Evolutionary conservation across 345 rosid genomes (phyloP).

Genomic region (Pugionium dolabratum): DNA sequence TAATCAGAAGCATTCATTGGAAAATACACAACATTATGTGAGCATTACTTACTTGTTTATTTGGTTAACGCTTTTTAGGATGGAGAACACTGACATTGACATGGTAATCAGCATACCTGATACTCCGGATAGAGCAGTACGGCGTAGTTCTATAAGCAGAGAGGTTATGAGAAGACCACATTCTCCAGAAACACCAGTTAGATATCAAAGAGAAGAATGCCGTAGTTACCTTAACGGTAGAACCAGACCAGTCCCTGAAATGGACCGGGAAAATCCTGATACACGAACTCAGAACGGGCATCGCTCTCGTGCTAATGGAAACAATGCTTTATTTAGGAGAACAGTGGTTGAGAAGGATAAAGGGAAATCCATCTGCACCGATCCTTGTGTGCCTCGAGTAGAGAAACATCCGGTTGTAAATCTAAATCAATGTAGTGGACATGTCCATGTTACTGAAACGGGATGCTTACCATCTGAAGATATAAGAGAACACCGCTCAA

Average conservation of each 20-base stretch:
- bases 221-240: slow-evolving; percentile 36
- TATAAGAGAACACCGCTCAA: slow-evolving; percentile 32
- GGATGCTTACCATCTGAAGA: slow-evolving; percentile 38
- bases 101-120: slow-evolving; percentile 62
- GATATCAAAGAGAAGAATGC: slow-evolving; percentile 42
- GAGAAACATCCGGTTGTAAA: slow-evolving; percentile 41
- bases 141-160: slow-evolving; percentile 27
- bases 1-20: background rate
- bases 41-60: slow-evolving; percentile 12
- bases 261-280: slow-evolving; percentile 36
- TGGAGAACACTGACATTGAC: slow-evolving; percentile 80
- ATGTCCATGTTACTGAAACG: slow-evolving; percentile 34
- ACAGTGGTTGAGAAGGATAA: slow-evolving; percentile 42
- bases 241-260: slow-evolving; percentile 39
- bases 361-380: slow-evolving; percentile 43
- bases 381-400: slow-evolving; percentile 27
- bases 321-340: slow-evolving; percentile 54
- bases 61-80: slow-evolving; percentile 36
- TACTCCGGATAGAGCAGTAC: slow-evolving; percentile 70
- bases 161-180: slow-evolving; percentile 41
- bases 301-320: slow-evolving; percentile 28
- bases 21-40: background rate
- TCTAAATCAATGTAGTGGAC: slow-evolving; percentile 34
- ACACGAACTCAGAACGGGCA: slow-evolving; percentile 37
- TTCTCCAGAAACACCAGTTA: slow-evolving; percentile 40